Base-by-base conservation (phyloP, 2,329 filamentous ascomycete genomes). In the Pseudogymnoascus sp. region DNA sequence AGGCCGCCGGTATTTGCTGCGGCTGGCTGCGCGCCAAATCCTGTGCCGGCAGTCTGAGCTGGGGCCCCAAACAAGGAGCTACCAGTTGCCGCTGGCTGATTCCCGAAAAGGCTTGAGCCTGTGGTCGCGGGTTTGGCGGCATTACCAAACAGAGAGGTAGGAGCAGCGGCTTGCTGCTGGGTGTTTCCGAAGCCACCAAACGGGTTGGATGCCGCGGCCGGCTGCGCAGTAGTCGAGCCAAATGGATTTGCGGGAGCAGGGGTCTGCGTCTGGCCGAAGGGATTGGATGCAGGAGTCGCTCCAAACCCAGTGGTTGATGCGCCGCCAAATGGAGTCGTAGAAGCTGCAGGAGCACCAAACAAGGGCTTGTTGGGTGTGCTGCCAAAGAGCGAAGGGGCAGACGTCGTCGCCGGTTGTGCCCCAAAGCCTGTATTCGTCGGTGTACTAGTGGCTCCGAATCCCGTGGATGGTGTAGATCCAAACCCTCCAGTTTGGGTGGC, bases 131-230 rank as follows among this genome's bases (percentile, higher is more conserved):
- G 64, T 66, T 64, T 60, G 65, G 60, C 69, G 72, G 60, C 61
- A 63, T 33, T 69, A 13, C 77, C 76, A 58, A 77, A 77, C 13
- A 77, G 64, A n/a, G 72, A 70, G 18, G 67, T 66, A 25, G 58
- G 33, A 59, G 68, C 69, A 3, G 68, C 60, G 59, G 77, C 72
- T 65, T 78, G 75, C 61, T 78, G 72, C 64, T 79, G 76, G 62
- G 74, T 74, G 21, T 70, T 67, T 33, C 75, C 76, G 62, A 80
- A 78, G 18, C 70, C 71, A n/a, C 77, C 77, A 62, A 77, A 77
- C 6, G 73, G 60, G 35, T 72, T 72, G 29, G 63, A 68, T 33
- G 66, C 31, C 33, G 70, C 68, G 12, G 70, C 63, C 65, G 79
- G 75, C 61, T 79, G 74, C 66, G 79, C 76, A 61, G 77, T 74